Base-by-base conservation (phyloP, 768 basidiomycete genomes). In the Daedalea quercina region DNA sequence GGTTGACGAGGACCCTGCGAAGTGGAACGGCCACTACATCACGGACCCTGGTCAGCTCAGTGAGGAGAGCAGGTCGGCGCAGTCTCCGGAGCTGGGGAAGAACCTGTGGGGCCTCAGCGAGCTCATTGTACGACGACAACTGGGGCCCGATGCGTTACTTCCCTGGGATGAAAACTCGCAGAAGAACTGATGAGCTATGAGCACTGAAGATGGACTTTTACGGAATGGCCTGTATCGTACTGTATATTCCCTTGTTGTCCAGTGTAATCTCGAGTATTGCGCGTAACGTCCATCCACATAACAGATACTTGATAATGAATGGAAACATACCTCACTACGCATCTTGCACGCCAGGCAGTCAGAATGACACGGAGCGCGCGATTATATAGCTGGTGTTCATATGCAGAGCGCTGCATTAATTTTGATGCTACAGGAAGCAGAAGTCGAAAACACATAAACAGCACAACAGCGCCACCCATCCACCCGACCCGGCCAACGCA, bases 71-170 rank as follows among this genome's bases (percentile, higher is more conserved):
- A 50, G 44, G 19, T 56, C 52, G 44, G 65, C 67, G 34, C 46
- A 54, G 31, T 60, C 69, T 41, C 50, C 48, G 12, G 61, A 63
- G 54, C 54, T 65, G 9, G 65, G 66, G 1, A 57, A 52, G 51
- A 62, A 62, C 26, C 53, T 70, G 56, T 70, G 65, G 60, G 52
- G 60, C 26, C 63, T 71, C 53, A 68, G 65, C 52, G 65, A 69
- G 57, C 49, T 58, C 22, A 45, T 70, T 46, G 60, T 68, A 17
- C 54, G 41, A 52, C 54, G 61, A 23, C 60, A 60, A 50, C 47
- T 63, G 33, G 63, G 65, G 6, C n/a, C 48, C 9, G 59, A 63
- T 37, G 60, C 57, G 12, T 44, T 69, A 25, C 49, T 59, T 44
- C 57, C 60, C 11, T 65, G 67, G 67, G 26, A 46, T 13, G 44